Evolutionary conservation across 176 grass and related monocot genomes (phyloP).

Genomic region (Raddia distichophylla): DNA sequence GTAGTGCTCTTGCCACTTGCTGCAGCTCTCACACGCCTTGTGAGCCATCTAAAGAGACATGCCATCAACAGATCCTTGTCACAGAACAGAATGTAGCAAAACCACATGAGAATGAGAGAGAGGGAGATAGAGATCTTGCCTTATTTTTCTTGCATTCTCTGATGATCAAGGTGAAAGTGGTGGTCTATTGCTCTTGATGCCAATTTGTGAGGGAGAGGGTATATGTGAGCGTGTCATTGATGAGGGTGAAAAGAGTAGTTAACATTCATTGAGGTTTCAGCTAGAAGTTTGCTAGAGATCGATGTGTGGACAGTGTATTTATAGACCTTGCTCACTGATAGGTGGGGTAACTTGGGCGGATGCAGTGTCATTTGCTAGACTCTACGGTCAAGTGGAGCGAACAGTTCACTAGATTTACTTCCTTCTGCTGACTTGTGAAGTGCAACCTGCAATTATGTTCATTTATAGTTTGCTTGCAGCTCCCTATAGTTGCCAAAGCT

Average conservation of each 20-base stretch:
- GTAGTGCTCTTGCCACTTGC: conserved; percentile 47
- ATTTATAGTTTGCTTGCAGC: neutral
- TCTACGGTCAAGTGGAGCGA: neutral
- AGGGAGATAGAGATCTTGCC: neutral
- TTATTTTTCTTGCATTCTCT: conserved; percentile 16
- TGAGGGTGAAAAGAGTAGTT: neutral
- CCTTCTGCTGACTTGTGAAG: neutral
- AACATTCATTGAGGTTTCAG: conserved; percentile 15
- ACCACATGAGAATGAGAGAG: neutral
- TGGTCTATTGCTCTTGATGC: conserved; percentile 18
- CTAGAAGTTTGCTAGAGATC: neutral
- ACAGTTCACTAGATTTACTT: neutral
- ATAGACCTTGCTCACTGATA: neutral
- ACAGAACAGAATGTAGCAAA: neutral
- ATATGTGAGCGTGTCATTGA: conserved; percentile 4
- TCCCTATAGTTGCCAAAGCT: neutral
- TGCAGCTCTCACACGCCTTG: conserved; percentile 37
- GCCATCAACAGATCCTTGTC: neutral
- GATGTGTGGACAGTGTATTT: conserved; percentile 4
- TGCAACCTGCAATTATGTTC: neutral
- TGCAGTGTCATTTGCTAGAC: neutral
- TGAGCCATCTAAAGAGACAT: conserved; percentile 24
- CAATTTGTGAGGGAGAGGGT: neutral
- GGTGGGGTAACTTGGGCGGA: neutral
- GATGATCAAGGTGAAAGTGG: conserved; percentile 10